Evolutionary conservation across 805 yeast species (phyloP).

Genomic region (Lipomyces sp.): DNA sequence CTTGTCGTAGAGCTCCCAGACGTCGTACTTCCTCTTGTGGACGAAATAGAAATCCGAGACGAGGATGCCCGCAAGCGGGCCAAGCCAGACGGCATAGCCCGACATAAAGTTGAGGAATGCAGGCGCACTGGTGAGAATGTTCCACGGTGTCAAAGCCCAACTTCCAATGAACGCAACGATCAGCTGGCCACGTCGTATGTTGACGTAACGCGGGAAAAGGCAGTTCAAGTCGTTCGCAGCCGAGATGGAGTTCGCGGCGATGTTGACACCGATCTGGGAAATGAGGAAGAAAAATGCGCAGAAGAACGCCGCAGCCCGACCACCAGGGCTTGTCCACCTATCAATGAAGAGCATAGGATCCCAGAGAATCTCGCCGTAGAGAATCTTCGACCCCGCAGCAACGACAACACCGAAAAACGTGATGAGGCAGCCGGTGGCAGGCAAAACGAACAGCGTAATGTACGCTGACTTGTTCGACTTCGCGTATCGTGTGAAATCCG

Average conservation of each 20-base stretch:
- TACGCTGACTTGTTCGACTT: no score
- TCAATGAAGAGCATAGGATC: conserved; percentile 18
- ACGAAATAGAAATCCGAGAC: conserved; percentile 44
- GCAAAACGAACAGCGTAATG: conserved; percentile 9
- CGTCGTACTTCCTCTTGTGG: conserved; percentile 20
- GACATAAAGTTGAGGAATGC: conserved; percentile 40
- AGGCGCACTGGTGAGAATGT: conserved; percentile 39
- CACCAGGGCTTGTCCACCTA: conserved; percentile 43
- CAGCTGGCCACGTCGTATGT: conserved; percentile 47
- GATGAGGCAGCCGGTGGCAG: conserved; percentile 8
- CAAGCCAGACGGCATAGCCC: conserved; percentile 42
- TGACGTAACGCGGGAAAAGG: conserved; percentile 45
- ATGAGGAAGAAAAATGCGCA: conserved; percentile 40
- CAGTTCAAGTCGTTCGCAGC: conserved; percentile 43
- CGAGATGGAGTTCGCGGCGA: conserved; percentile 42
- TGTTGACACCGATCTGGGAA: conserved; percentile 36
- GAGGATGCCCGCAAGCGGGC: conserved; percentile 43
- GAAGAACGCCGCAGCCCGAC: conserved; percentile 46
- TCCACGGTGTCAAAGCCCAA: conserved; percentile 44
- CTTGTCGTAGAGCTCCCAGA: conserved; percentile 14
- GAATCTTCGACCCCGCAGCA: conserved; percentile 15
- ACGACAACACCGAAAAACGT: conserved; percentile 16
- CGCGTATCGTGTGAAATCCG: no score
- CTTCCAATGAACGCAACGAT: conserved; percentile 38
- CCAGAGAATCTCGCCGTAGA: conserved; percentile 18